These are phyloP conservation scores for Candida lessepsii DNA, from an alignment of 805 yeast species.

Conservation along the genomic window DNA sequence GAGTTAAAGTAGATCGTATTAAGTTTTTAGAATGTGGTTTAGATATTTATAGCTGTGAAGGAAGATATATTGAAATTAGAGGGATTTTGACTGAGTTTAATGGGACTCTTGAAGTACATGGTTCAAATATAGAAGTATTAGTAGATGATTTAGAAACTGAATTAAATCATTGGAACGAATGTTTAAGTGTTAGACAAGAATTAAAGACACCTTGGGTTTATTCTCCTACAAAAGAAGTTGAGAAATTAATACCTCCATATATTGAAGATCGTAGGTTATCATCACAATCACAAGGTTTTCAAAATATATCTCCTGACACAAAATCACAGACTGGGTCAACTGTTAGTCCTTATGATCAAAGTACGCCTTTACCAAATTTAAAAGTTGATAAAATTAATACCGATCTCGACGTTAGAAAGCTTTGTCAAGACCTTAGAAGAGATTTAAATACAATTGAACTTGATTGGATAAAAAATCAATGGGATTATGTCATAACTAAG, in stretches of 20 bases:
- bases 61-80: slow-evolving; percentile 25
- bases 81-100: slow-evolving; percentile 13
- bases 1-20: slow-evolving; percentile 18
- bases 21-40: slow-evolving; percentile 17
- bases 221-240: neutral
- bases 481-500: neutral
- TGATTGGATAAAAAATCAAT: neutral
- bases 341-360: too few species aligned
- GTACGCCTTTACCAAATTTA: too few species aligned
- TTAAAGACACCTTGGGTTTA: slow-evolving; percentile 28
- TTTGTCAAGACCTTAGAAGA: neutral
- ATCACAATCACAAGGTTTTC: neutral
- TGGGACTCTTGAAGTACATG: slow-evolving; percentile 13
- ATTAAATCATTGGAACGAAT: slow-evolving; percentile 27
- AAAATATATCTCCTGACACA: too few species aligned
- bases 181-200: slow-evolving; percentile 20
- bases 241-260: slow-evolving; percentile 8
- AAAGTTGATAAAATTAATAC: too few species aligned
- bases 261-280: slow-evolving; percentile 5
- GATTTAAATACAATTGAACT: neutral
- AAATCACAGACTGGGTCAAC: too few species aligned
- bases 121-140: slow-evolving; percentile 10
- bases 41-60: slow-evolving; percentile 19
- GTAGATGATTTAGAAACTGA: slow-evolving; percentile 21
- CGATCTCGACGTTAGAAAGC: neutral